Evolutionary conservation across 441 rosid species (phyloP), one percentile per base, ranked within the genome.

Genomic region (Adansonia gregorii): DNA sequence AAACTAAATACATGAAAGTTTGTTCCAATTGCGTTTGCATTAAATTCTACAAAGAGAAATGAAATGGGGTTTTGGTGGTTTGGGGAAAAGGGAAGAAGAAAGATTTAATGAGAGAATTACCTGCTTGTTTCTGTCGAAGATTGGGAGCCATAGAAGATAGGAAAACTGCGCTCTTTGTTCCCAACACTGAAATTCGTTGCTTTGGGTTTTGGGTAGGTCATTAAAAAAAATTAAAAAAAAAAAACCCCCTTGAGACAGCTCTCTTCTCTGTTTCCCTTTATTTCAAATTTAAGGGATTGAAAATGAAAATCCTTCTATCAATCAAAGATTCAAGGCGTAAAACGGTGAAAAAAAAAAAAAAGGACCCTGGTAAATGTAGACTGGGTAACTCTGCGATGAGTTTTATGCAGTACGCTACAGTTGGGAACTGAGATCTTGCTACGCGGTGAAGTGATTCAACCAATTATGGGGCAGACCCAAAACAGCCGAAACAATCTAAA

Each of bases 71-170:
- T 20, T 41, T 22, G 8, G 27, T 10, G 54, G 35, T 54, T 31
- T 9, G 17, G 8, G 27, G 63, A 8, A 54, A 54, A 71, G 9
- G 6, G 27, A 31, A 39, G 27, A 6, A 52, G 69, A 51, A 46
- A 77, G 60, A 77, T 56, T 55, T 35, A 76, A 4, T 4, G 10
- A 39, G 72, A 66, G 79, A 59, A 46, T 77, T 81, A 88, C 97
- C 97, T 52, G 97, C 89, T 80, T 95, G 99, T 79, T 91, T 95
- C 69, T 89, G 97, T 39, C 97, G 98, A 80, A 94, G 98, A 86
- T 92, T 91, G 87, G 94, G 97, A 74, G 97, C 97, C 97, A 91
- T 95, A 17, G 76, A 17, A 67, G 83, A 78, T 27, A 73, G 67
- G 43, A 79, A 76, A 79, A 41, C 67, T 48, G 48, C 72, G 56